Conservation (phyloP, 2,329 filamentous ascomycete genomes). For the Cladosporium cucumerinum region DNA sequence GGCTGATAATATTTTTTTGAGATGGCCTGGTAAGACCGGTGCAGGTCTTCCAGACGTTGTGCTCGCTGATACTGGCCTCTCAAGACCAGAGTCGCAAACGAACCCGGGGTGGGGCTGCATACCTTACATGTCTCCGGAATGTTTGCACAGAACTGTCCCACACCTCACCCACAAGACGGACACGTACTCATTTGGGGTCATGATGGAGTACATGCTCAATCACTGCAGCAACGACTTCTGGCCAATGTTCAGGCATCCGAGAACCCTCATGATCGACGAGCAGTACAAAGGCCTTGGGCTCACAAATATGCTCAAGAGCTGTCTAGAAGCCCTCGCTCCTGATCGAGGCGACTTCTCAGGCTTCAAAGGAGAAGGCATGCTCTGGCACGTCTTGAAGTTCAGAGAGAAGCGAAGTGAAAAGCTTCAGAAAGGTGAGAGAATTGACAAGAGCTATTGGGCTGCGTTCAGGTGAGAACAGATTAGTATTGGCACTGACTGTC, state of each 20-base stretch:
- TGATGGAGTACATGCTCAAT: background rate
- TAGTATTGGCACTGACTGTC: background rate
- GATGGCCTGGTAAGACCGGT: background rate
- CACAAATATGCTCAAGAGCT: background rate
- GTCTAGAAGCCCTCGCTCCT: background rate
- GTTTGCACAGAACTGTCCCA: background rate
- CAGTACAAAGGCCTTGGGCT: constrained; percentile 1
- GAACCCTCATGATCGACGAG: background rate
- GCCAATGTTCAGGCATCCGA: background rate
- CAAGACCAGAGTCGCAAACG: background rate
- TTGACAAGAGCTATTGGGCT: background rate
- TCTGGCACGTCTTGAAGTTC: background rate
- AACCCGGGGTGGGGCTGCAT: background rate
- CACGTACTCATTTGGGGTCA: background rate
- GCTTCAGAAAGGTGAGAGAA: background rate
- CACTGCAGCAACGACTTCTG: background rate
- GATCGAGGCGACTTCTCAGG: constrained; percentile 1
- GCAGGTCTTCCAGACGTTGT: constrained; percentile 1
- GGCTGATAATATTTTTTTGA: background rate
- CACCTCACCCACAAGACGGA: background rate
- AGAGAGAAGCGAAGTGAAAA: background rate
- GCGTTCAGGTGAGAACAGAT: background rate
- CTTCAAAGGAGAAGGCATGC: background rate
- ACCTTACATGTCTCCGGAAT: constrained; percentile 2
- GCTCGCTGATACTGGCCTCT: background rate